These are phyloP conservation scores for Pythium brachiatum DNA, from an alignment of 352 stramenopile species.

Conservation along the genomic window DNA sequence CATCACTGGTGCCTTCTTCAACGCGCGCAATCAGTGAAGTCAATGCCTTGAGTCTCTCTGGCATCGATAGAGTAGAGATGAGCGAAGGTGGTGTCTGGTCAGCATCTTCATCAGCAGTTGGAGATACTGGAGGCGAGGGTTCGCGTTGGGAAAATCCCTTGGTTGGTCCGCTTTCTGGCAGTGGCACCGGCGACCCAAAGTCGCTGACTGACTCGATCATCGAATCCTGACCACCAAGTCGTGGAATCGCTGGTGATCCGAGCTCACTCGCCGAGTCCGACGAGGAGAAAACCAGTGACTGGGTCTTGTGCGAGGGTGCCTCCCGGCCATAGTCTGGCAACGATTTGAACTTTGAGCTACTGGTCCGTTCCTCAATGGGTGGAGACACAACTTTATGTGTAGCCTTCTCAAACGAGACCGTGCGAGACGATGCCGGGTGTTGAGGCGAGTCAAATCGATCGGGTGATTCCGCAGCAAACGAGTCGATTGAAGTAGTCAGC, in stretches of 20 bases:
- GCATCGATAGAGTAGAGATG: slow-evolving; percentile 43
- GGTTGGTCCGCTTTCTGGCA: not conserved
- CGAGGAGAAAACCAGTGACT: slow-evolving; percentile 21
- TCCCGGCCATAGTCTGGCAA: not conserved
- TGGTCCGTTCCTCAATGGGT: not conserved
- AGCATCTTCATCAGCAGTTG: not conserved
- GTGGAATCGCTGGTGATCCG: slow-evolving; percentile 2
- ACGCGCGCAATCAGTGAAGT: slow-evolving; percentile 51
- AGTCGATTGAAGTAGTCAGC: not conserved
- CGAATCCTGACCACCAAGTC: not conserved
- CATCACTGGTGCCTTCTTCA: slow-evolving; percentile 58
- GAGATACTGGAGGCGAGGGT: not conserved
- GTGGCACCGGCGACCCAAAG: slow-evolving; percentile 8
- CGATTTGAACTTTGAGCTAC: not conserved
- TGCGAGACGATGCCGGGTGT: not conserved
- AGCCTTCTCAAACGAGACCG: slow-evolving; percentile 8
- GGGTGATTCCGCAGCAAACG: not conserved
- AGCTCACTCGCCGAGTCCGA: slow-evolving; percentile 21
- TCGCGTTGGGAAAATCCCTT: not conserved
- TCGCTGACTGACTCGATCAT: slow-evolving; percentile 22
- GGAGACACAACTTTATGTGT: not conserved
- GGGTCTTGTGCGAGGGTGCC: not conserved
- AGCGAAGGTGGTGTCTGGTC: slow-evolving; percentile 10
- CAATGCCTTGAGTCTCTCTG: slow-evolving; percentile 57
- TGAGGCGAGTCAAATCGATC: not conserved